phyloP scores from a whole-genome alignment of 257 asterid genomes.

The Fraxinus cuspidata region DNA sequence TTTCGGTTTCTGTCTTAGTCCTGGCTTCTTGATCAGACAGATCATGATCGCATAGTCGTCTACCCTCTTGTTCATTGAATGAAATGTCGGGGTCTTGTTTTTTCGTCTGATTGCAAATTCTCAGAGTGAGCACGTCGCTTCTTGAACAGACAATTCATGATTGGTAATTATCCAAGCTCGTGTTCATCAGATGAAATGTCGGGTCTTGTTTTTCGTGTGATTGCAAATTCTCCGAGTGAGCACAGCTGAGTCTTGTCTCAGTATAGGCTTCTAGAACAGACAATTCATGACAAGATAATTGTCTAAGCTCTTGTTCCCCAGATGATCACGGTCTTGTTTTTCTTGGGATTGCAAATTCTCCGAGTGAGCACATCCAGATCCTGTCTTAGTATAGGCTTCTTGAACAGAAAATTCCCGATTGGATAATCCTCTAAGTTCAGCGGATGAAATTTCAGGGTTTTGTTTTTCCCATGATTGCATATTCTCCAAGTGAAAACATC shows the following conservation, averaged over 20 bases:
- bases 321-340: too few species aligned
- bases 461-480: too few species aligned
- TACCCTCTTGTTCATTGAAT: slow-evolving; percentile 12
- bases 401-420: slow-evolving; percentile 7
- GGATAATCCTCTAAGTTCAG: slow-evolving; percentile 10
- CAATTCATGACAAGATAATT: too few species aligned
- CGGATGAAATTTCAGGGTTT: slow-evolving; percentile 1
- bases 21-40: slow-evolving; percentile 20
- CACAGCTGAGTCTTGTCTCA: slow-evolving; percentile 7
- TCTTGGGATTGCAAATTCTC: too few species aligned
- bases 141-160: background rate
- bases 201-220: background rate
- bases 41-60: background rate
- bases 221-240: slow-evolving; percentile 22
- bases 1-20: slow-evolving; percentile 17
- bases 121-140: background rate
- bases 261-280: slow-evolving; percentile 26
- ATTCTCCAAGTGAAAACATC: background rate
- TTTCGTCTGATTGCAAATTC: background rate
- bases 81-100: background rate
- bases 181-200: slow-evolving; percentile 22
- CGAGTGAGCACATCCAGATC: too few species aligned
- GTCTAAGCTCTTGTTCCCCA: too few species aligned
- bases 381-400: slow-evolving; percentile 9
- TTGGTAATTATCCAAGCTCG: background rate